phyloP scores from a whole-genome alignment of 345 rosid species.

The Eutrema yunnanense region DNA sequence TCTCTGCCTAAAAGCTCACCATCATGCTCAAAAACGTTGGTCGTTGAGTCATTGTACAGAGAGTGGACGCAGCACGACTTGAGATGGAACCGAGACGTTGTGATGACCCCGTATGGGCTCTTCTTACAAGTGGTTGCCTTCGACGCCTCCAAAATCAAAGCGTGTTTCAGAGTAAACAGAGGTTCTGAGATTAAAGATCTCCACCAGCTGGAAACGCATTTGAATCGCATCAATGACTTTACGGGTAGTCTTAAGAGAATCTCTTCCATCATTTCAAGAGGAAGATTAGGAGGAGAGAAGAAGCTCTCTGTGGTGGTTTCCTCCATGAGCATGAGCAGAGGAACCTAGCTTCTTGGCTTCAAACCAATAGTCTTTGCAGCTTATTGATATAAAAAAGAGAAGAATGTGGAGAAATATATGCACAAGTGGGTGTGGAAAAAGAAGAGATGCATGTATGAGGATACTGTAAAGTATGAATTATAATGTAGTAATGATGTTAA shows the following conservation, averaged over 20 bases:
- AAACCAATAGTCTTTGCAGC: conserved; percentile 4
- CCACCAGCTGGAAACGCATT: conserved; percentile 32
- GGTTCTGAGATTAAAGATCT: conserved; percentile 19
- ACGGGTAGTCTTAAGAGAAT: conserved; percentile 30
- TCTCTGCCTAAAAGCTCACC: conserved; percentile 31
- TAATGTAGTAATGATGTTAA: too few relatives aligned
- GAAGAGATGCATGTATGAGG: conserved; percentile 22
- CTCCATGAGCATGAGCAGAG: conserved; percentile 11
- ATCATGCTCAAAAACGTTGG: conserved; percentile 10
- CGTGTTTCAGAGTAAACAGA: conserved; percentile 24
- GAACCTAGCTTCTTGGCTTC: neutral
- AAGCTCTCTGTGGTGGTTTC: neutral
- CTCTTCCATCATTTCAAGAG: conserved; percentile 27
- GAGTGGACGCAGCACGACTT: conserved; percentile 26
- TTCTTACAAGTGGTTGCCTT: conserved; percentile 11
- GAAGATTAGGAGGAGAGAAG: conserved; percentile 11
- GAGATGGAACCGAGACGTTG: conserved; percentile 26
- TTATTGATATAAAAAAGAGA: neutral
- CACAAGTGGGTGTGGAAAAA: conserved; percentile 23
- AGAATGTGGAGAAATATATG: neutral
- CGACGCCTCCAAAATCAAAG: conserved; percentile 6
- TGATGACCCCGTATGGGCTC: conserved; percentile 6
- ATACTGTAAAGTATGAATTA: conserved; percentile 20
- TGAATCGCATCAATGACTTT: conserved; percentile 25
- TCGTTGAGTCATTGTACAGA: conserved; percentile 14